Evolutionary conservation across 2,329 filamentous ascomycete genomes (phyloP), one percentile per base, ranked within the genome.

Genomic region (Arthrobotrys iridis): DNA sequence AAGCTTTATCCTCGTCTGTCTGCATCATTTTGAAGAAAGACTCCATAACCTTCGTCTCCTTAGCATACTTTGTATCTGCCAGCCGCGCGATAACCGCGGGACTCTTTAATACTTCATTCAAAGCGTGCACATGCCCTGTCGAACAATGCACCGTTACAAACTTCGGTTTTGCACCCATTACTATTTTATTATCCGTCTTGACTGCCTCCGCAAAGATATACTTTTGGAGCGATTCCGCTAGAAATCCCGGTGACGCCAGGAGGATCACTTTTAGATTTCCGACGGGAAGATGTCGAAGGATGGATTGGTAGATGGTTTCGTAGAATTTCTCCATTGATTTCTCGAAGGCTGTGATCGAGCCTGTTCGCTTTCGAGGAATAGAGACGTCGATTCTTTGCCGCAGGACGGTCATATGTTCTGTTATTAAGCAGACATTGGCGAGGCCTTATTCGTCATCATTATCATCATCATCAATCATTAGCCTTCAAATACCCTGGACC

Each of bases 171-270:
- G 89, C 87, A 78, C 84, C 77, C 78, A 87, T 83, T 77, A 97
- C 85, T 0, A 87, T 84, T 82, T 94, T 95, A 81, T 96, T 91
- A 72, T 90, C 88, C 35, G 88, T 89, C 22, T 86, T 84, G 37
- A 89, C 87, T 5, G 88, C 88, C 58, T 85, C 84, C 0, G 83
- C 83, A 64, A 89, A 86, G 75, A 91, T 88, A 83, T 91, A 93
- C 41, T 89, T 88, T 64, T 91, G 89, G 81, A 99, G 97, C 18
- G 90, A 89, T 1, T 87, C 84, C 0, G 94, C 94, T 4, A 92
- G 89, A 81, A 96, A 99, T 0, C 94, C 95, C 0, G 95, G 94
- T 75, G 91, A 93, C 0, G 94, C 95, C 1, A 99, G 85, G 18
- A 99, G 85, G 10, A 98, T 83, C 0, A 93, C 93, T 13, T 90